Base-by-base conservation (phyloP, 805 yeast species). In the Tetrapisispora nanseiensis region DNA sequence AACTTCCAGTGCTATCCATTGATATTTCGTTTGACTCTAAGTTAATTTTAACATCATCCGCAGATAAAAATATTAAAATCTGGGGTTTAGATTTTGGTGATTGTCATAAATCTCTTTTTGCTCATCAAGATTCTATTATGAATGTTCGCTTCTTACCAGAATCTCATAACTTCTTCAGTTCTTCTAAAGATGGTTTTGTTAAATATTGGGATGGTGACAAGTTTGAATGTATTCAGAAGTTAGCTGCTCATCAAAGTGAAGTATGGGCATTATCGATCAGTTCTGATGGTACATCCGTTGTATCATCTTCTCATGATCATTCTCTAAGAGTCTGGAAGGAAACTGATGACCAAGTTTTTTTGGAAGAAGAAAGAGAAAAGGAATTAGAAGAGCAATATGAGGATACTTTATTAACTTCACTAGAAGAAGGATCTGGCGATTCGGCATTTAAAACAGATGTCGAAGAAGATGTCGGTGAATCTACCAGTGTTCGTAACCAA, bases 1-100 rank as follows among this genome's bases (percentile, higher is more conserved):
- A 90, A 59, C 72, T 92, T 47, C 98, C 98, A 0, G 98, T 92
- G 2, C 69, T 92, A 41, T 82, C 95, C 3, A 76, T 92, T 51
- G 98, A 92, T 59, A 87, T 92, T 34, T 85, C 97, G 1, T 71
- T 63, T 51, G 99, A 92, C 62, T 80, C 90, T 30, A 90, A 92
- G 62, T 61, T 92, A 51, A 74, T 92, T 47, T 78, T 90, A 41
- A 86, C 97, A 0, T 85, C 96, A 4, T 86, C 97, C 1, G 98
- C 98, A 0, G 99, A 92, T 65, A 92, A 92, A 63, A 92, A 92
- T 63, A 85, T 92, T 58, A 87, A 94, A 65, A 83, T 92, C 44
- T 92, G 99, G 99, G 99, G 99, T 40, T 68, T 92, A 45, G 98
- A 92, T 62, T 92, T 92, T 64, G 99, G 99, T 65, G 99, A 92